Percentiles rank a stretch among this genome's conserved stretches.
phyloP scores from a whole-genome alignment of 768 basidiomycete species.

The Tylopilus sp. region DNA sequence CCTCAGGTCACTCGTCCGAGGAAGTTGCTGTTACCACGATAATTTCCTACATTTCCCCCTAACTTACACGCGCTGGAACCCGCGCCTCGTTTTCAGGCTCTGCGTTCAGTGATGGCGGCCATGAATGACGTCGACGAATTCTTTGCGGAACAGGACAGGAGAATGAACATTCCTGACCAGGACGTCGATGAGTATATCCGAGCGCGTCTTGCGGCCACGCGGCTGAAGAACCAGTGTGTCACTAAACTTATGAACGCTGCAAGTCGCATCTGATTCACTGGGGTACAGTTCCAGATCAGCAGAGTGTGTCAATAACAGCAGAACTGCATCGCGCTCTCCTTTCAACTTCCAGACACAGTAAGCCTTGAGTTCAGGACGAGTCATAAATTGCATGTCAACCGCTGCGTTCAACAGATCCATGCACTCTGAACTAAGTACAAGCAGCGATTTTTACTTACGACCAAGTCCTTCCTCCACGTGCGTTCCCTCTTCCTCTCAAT shows the following conservation, averaged over 20 bases:
- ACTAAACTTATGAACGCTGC: background rate
- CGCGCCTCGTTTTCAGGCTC: background rate
- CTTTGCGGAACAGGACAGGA: slow-evolving; percentile 52
- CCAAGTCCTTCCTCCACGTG: slow-evolving; percentile 4
- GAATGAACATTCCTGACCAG: slow-evolving; percentile 53
- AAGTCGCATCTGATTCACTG: slow-evolving; percentile 5
- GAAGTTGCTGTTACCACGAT: too few species aligned
- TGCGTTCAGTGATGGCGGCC: background rate
- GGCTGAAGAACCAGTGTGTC: slow-evolving; percentile 18
- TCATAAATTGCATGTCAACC: background rate
- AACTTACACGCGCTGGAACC: background rate
- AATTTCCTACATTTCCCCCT: background rate
- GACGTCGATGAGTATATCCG: slow-evolving; percentile 46
- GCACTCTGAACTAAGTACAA: background rate
- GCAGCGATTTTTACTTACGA: too few species aligned
- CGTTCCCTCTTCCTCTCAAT: slow-evolving; percentile 6
- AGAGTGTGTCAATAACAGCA: background rate
- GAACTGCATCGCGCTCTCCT: background rate
- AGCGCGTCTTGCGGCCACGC: slow-evolving; percentile 22
- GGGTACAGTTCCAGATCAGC: slow-evolving; percentile 2
- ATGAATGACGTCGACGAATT: slow-evolving; percentile 43
- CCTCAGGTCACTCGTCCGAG: too few species aligned
- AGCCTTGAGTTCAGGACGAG: background rate
- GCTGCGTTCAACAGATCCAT: slow-evolving; percentile 6
- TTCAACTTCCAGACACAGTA: slow-evolving; percentile 5